A percentile compares a stretch with the other conserved stretches of the same genome.
phyloP scores from a whole-genome alignment of 176 grass and related monocot species.

The Aegilops bicornis region DNA sequence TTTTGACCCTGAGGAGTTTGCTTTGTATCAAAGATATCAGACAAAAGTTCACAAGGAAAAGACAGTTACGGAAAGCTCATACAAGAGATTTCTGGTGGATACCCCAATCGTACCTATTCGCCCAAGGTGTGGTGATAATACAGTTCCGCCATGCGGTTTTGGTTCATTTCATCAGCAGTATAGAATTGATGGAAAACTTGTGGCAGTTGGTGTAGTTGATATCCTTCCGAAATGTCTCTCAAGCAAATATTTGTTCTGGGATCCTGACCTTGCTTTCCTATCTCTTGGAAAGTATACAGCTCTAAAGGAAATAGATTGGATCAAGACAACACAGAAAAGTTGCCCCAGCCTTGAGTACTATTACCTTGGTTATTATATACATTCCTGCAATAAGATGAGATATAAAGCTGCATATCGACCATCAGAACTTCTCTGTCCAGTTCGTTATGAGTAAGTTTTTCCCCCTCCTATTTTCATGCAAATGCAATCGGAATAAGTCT shows the following conservation, averaged over 20 bases:
- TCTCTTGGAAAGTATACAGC: slow-evolving; percentile 96
- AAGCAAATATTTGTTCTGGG: slow-evolving; percentile 99
- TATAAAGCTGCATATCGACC: slow-evolving; percentile 96
- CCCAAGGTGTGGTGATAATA: slow-evolving; percentile 52
- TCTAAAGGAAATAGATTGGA: slow-evolving; percentile 86
- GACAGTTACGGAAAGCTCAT: slow-evolving; percentile 68
- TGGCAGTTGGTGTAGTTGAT: slow-evolving; percentile 97
- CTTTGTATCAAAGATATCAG: slow-evolving; percentile 83
- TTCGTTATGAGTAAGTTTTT: slow-evolving; percentile 74
- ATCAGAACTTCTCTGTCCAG: slow-evolving; percentile 92
- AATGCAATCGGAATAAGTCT: not conserved
- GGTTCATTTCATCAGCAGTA: slow-evolving; percentile 99
- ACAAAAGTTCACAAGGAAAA: slow-evolving; percentile 85
- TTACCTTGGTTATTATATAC: slow-evolving; percentile 98
- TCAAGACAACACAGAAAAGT: slow-evolving; percentile 59
- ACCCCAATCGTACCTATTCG: slow-evolving; percentile 75
- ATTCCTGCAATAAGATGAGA: slow-evolving; percentile 97
- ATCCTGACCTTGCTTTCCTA: slow-evolving; percentile 90
- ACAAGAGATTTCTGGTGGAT: slow-evolving; percentile 82
- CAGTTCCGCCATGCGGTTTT: slow-evolving; percentile 69
- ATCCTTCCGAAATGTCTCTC: slow-evolving; percentile 94
- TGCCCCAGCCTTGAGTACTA: slow-evolving; percentile 85
- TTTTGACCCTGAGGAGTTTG: slow-evolving; percentile 90
- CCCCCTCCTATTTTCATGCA: not conserved
- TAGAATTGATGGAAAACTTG: slow-evolving; percentile 90